Conservation (phyloP, 1,284 basidiomycete species). For the Leucoagaricus sp. region DNA sequence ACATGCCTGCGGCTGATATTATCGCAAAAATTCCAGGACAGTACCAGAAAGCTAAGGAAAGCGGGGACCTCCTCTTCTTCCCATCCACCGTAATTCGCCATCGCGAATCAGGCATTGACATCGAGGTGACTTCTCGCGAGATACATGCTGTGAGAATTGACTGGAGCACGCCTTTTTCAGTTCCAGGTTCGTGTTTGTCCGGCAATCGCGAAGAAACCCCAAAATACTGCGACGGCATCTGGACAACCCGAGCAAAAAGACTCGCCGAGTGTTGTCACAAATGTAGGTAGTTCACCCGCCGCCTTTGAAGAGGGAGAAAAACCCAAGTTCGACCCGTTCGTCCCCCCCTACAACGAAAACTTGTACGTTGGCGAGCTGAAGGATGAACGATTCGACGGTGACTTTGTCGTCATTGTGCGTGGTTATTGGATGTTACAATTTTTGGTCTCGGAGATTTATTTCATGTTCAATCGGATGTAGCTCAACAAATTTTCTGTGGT, state of each 20-base stretch:
- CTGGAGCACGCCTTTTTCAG: conserved; percentile 39
- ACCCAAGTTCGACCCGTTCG: conserved; percentile 64
- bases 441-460: too few relatives aligned
- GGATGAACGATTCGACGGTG: conserved; percentile 59
- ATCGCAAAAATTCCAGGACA: conserved; percentile 56
- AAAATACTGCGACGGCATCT: conserved; percentile 43
- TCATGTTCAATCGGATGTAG: too few relatives aligned
- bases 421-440: background rate
- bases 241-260: too few relatives aligned
- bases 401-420: conserved; percentile 78
- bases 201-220: conserved; percentile 76
- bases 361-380: conserved; percentile 73
- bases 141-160: conserved; percentile 1
- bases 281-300: background rate
- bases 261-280: too few relatives aligned
- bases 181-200: conserved; percentile 83
- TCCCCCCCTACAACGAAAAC: conserved; percentile 76
- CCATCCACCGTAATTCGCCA: conserved; percentile 66
- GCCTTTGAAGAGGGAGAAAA: conserved; percentile 14
- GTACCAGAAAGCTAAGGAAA: conserved; percentile 63
- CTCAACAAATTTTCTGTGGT: conserved; percentile 87
- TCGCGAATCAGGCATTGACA: conserved; percentile 50
- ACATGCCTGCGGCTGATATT: conserved; percentile 50
- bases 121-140: conserved; percentile 46
- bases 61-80: conserved; percentile 77